Evolutionary conservation across 306 rosid species (phyloP).

Genomic region (Begonia peltatifolia): DNA sequence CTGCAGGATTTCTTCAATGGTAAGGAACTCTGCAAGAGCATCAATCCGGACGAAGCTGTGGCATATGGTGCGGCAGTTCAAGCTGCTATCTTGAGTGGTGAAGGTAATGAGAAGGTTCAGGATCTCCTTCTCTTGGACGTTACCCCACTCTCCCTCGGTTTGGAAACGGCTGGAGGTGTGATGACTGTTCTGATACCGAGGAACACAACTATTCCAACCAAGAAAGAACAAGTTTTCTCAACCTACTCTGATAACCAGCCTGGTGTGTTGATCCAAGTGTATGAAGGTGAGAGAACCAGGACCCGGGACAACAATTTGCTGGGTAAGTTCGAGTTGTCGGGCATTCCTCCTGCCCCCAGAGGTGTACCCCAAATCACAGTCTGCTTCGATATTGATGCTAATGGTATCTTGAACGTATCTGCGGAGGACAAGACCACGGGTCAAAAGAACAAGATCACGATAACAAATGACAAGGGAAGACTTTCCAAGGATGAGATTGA

Average conservation of each 20-base stretch:
- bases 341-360: constrained; percentile 70
- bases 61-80: constrained; percentile 68
- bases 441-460: constrained; percentile 68
- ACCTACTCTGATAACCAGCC: constrained; percentile 73
- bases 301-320: constrained; percentile 58
- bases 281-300: constrained; percentile 63
- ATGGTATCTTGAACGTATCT: constrained; percentile 62
- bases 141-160: constrained; percentile 48
- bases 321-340: constrained; percentile 60
- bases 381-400: constrained; percentile 59
- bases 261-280: constrained; percentile 65
- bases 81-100: constrained; percentile 56
- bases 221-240: constrained; percentile 68
- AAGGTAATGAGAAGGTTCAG: constrained; percentile 73
- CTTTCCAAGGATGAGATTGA: constrained; percentile 71
- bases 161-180: constrained; percentile 73
- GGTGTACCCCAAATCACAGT: constrained; percentile 73
- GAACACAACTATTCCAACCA: constrained; percentile 66
- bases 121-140: constrained; percentile 61
- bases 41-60: constrained; percentile 62
- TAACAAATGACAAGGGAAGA: constrained; percentile 64
- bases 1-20: constrained; percentile 53
- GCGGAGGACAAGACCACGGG: constrained; percentile 69
- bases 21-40: constrained; percentile 64
- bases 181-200: constrained; percentile 65